Evolutionary conservation across 495 filamentous ascomycete species (phyloP).

Genomic region (Aspergillus cristatus): DNA sequence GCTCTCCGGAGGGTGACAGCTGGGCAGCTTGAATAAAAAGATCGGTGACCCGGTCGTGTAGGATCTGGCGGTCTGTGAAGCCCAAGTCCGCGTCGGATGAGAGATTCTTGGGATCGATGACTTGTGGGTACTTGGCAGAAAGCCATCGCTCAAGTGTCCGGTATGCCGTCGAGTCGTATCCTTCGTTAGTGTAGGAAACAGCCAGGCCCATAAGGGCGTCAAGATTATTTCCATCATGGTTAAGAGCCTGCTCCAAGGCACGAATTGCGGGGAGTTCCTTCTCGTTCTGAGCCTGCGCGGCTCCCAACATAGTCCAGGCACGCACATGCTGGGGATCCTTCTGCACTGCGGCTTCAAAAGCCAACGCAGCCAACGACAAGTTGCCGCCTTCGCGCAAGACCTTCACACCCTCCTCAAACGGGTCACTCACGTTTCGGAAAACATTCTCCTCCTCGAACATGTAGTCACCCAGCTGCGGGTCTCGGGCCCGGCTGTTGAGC

Average conservation of each 20-base stretch:
- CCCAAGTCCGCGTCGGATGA: conserved; percentile 66
- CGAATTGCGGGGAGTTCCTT: conserved; percentile 97
- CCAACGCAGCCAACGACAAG: conserved; percentile 83
- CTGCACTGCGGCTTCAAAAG: conserved; percentile 95
- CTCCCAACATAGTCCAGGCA: conserved; percentile 86
- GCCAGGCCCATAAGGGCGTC: conserved; percentile 89
- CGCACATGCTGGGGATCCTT: conserved; percentile 79
- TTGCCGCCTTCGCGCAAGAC: conserved; percentile 91
- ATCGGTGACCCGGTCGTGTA: conserved; percentile 82
- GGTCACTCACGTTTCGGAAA: conserved; percentile 64
- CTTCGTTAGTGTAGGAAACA: conserved; percentile 98
- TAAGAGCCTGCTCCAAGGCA: conserved; percentile 87
- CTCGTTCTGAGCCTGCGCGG: conserved; percentile 93
- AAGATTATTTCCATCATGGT: conserved; percentile 76
- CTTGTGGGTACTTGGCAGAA: conserved; percentile 76
- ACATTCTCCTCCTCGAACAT: conserved; percentile 91
- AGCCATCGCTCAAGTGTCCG: conserved; percentile 96
- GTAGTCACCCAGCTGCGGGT: conserved; percentile 78
- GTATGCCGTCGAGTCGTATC: conserved; percentile 94
- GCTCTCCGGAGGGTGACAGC: conserved; percentile 73
- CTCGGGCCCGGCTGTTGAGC: conserved; percentile 48
- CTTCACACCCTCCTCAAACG: conserved; percentile 82
- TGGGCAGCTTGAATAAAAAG: conserved; percentile 90
- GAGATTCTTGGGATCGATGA: conserved; percentile 59
- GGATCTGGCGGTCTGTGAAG: conserved; percentile 82